These are phyloP conservation scores for Tolypocladium pustulatum DNA, from an alignment of 2,329 filamentous ascomycete genomes.

Conservation along the genomic window DNA sequence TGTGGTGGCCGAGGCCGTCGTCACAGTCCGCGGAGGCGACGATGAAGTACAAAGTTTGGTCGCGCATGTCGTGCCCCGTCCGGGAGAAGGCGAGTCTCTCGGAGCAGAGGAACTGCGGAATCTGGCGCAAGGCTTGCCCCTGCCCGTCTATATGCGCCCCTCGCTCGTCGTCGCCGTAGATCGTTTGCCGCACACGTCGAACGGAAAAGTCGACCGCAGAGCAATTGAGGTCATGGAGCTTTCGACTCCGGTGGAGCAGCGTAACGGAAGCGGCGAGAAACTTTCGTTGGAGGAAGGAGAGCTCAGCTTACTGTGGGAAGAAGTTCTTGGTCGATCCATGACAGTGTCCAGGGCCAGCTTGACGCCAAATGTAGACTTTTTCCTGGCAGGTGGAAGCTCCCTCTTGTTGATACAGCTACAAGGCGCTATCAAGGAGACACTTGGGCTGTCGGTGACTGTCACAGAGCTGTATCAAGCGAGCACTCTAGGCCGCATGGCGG, in stretches of 20 bases:
- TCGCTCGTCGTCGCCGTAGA: slow-evolving; percentile 1
- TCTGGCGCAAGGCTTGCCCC: background rate
- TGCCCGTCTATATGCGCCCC: slow-evolving; percentile 3
- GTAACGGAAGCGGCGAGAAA: background rate
- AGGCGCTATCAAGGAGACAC: slow-evolving; percentile 15
- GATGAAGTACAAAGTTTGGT: slow-evolving; percentile 12
- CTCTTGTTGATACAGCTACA: slow-evolving; percentile 26
- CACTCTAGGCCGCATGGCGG: slow-evolving; percentile 28
- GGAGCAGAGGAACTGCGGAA: background rate
- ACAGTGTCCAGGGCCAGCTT: slow-evolving; percentile 2
- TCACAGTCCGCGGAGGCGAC: slow-evolving; percentile 8
- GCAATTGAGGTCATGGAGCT: background rate
- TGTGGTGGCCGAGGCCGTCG: slow-evolving; percentile 10
- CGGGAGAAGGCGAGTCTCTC: background rate
- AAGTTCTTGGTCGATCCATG: slow-evolving; percentile 3
- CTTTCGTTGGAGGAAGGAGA: background rate
- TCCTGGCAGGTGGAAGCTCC: slow-evolving; percentile 30
- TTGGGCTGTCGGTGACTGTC: slow-evolving; percentile 20
- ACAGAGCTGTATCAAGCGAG: slow-evolving; percentile 25
- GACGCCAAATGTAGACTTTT: slow-evolving; percentile 26
- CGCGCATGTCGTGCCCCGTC: slow-evolving; percentile 12
- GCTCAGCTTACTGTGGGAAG: slow-evolving; percentile 6
- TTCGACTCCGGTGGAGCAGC: background rate
- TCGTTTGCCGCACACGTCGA: background rate
- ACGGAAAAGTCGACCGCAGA: slow-evolving; percentile 1